A percentile compares a stretch with the other conserved stretches of the same genome.
These are phyloP conservation scores for Paracamarosporium sp. DNA, from an alignment of 2,329 filamentous ascomycete species.

Conservation along the genomic window DNA sequence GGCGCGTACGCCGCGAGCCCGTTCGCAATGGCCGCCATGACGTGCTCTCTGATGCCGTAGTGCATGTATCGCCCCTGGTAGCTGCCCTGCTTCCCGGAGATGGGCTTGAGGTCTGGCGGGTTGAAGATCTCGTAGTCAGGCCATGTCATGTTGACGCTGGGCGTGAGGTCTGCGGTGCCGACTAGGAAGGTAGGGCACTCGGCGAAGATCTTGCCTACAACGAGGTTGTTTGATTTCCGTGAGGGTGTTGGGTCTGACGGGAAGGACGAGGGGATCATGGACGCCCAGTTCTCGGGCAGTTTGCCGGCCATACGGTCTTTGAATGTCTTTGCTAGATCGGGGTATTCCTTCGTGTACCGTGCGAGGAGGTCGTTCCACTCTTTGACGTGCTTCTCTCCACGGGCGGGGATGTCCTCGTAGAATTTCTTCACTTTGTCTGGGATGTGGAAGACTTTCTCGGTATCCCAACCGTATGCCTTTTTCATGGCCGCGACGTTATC, in stretches of 20 bases:
- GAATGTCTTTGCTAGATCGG: conserved; percentile 58
- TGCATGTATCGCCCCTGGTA: conserved; percentile 61
- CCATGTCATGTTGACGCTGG: conserved; percentile 60
- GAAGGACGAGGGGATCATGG: conserved; percentile 58
- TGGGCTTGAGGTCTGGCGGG: conserved; percentile 39
- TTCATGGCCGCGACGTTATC: conserved; percentile 62
- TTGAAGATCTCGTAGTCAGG: conserved; percentile 57
- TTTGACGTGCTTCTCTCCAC: conserved; percentile 55
- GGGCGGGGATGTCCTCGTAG: conserved; percentile 55
- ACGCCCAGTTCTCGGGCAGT: conserved; percentile 56
- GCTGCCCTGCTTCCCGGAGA: conserved; percentile 60
- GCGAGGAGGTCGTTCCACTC: conserved; percentile 58
- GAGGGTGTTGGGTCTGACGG: conserved; percentile 57
- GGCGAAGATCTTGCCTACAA: conserved; percentile 65
- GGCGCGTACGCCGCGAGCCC: conserved; percentile 60
- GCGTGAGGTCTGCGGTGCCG: conserved; percentile 64
- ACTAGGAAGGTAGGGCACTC: conserved; percentile 94
- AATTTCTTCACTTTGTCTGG: conserved; percentile 56
- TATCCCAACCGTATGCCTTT: conserved; percentile 54
- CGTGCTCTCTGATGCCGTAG: conserved; percentile 46
- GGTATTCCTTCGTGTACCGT: conserved; percentile 53
- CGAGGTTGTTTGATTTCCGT: conserved; percentile 58
- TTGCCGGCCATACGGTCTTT: conserved; percentile 56
- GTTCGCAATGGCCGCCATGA: conserved; percentile 51
- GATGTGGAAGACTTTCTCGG: conserved; percentile 54